Base-by-base conservation (phyloP, 768 basidiomycete species). In the Amyloporia xantha region DNA sequence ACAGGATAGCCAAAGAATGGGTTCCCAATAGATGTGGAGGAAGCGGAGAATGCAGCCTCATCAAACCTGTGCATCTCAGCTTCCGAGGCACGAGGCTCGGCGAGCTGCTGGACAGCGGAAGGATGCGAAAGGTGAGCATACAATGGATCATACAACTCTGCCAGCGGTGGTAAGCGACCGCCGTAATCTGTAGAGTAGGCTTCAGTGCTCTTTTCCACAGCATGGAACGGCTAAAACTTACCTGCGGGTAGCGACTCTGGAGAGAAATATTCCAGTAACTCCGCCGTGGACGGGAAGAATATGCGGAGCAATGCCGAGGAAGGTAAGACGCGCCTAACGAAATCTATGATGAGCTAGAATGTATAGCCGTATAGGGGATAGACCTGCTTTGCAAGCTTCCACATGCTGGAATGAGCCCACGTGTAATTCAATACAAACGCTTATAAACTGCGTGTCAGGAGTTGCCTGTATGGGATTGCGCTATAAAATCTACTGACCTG, bases 1-100 rank as follows among this genome's bases (percentile, higher is more conserved):
- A 72, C 71, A 5, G 86, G 83, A 59, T 89, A 88, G 3, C 86
- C 86, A 53, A 78, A 90, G 65, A 82, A 88, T 1, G 87, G 87
- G 54, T 87, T 89, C 35, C 77, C 65, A 30, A 68, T 60, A 23
- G 86, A 87, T 25, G 75, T 78, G 17, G 82, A 72, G 54, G 35
- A 54, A 30, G 27, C 44, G 55, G 46, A 51, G 52, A 48, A 20
- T 54, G 51, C 47, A 17, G 33, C 43, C 30, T 33, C 30, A 15
- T 33, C 9, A 15, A 7, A 15, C 30, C 9, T 15, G 30, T 33
- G 30, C 15, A 33, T 15, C 48, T 44, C 46, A 6, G 44, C n/a
- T 20, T 19, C 40, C n/a, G 41, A 33, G 27, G 13, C 12, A 21
- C 13, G 20, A 30, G 23, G 28, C 19, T 19, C n/a, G 2, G 4